Base-by-base conservation (phyloP, 768 basidiomycete genomes). In the Clathrus columnatus region DNA sequence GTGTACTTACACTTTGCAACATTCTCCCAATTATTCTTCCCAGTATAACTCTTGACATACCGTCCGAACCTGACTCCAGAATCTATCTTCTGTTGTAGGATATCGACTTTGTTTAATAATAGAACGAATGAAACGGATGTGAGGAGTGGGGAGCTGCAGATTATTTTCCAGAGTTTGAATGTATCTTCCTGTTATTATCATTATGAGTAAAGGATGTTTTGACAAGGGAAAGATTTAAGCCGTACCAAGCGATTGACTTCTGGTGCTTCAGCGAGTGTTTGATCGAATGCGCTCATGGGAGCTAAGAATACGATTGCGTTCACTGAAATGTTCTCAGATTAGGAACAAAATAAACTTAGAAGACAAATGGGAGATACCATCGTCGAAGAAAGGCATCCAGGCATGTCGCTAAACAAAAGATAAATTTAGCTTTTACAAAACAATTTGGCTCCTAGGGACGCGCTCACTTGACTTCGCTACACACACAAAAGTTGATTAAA, bases 351-450 rank as follows among this genome's bases (percentile, higher is more conserved):
- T 4, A 28, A 46, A 21, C 18, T 29, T 17, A 7, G 29, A 32
- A 5, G 50, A 51, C 8, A 11, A 20, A 48, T 29, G 16, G 32
- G 18, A 44, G 26, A 21, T 28, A 55, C 54, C 54, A 62, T 84
- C 79, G 51, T 89, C 83, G 63, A 91, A 90, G 68, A 81, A 91
- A 0, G 87, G 84, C 21, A 87, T 70, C 88, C 88, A 91, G 0
- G 84, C 83, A 20, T 79, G 72, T 36, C 88, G 86, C 84, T 88
- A 62, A 0, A 28, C 5, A 47, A 47, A 47, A 47, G 11, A 47
- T 23, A 3, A 23, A 14, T 17, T n/a, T 4, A n/a, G 2, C 36
- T 7, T 1, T 43, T 24, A 27, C 32, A 53, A 24, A 17, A 29
- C 7, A 18, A 16, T 41, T 16, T 7, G 5, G 14, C 2, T 17